A percentile compares a stretch with the other conserved stretches of the same genome.
Evolutionary conservation across 192 early-diverging fungal species (phyloP).

Genomic region (Coemansia sp.): DNA sequence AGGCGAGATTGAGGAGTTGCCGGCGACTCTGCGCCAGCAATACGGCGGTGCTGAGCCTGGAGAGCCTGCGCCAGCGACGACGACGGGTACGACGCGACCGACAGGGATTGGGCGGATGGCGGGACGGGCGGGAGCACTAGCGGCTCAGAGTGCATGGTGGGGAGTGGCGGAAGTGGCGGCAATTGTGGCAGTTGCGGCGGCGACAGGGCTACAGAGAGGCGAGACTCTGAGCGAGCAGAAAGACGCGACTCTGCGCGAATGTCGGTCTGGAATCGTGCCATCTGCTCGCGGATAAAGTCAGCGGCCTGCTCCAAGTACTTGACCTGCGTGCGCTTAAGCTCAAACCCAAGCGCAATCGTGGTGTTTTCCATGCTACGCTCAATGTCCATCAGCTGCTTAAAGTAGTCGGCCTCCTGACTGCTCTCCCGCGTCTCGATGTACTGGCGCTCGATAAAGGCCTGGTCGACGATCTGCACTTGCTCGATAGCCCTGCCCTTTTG

Average conservation of each 20-base stretch:
- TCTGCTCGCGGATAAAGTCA: constrained; percentile 55
- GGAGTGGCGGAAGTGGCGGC: not conserved
- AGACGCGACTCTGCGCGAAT: constrained; percentile 22
- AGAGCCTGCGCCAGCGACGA: not conserved
- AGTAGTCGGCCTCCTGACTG: constrained; percentile 49
- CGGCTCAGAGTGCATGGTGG: not conserved
- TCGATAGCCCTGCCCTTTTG: constrained; percentile 1
- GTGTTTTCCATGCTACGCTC: constrained; percentile 58
- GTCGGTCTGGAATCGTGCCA: constrained; percentile 33
- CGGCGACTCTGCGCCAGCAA: constrained; percentile 12
- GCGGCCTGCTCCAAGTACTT: constrained; percentile 53
- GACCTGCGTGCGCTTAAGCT: constrained; percentile 56
- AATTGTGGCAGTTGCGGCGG: not conserved
- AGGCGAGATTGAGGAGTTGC: not conserved
- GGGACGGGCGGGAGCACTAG: constrained; percentile 7
- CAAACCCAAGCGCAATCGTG: constrained; percentile 52
- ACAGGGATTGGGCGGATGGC: constrained; percentile 6
- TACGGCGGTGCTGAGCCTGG: constrained; percentile 19
- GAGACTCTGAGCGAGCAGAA: not conserved
- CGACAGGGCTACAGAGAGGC: not conserved
- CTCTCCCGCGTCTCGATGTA: constrained; percentile 56
- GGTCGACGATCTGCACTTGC: constrained; percentile 36
- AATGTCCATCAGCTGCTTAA: constrained; percentile 52
- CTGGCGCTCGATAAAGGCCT: constrained; percentile 54
- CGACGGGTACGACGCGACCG: constrained; percentile 10